Conservation (phyloP, 1,284 basidiomycete species). For the Inonotus obliquus region DNA sequence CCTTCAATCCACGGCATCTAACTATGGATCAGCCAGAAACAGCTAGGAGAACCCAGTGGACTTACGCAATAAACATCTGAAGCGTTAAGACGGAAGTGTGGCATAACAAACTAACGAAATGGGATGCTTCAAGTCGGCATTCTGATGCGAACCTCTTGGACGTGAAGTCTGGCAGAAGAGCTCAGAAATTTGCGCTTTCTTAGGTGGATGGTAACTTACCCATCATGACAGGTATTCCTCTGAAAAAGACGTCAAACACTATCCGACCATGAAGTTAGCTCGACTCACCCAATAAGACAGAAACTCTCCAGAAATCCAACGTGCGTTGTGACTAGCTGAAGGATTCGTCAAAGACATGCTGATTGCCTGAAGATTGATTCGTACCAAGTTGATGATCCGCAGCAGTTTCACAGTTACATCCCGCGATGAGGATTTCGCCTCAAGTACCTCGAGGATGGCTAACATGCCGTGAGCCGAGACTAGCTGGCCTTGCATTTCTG, state of each 20-base stretch:
- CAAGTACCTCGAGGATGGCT: conserved; percentile 89
- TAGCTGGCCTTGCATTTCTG: conserved; percentile 88
- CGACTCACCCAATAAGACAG: conserved; percentile 80
- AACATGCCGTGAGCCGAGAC: conserved; percentile 93
- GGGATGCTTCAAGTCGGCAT: conserved; percentile 91
- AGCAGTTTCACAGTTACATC: conserved; percentile 83
- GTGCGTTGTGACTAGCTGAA: conserved; percentile 82
- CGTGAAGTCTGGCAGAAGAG: conserved; percentile 61
- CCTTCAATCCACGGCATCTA: conserved; percentile 90
- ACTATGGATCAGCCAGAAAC: conserved; percentile 13
- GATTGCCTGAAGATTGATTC: conserved; percentile 22
- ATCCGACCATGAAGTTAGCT: neutral
- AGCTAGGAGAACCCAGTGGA: conserved; percentile 21
- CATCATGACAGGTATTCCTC: conserved; percentile 91
- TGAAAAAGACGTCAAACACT: conserved; percentile 26
- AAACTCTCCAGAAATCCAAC: conserved; percentile 90
- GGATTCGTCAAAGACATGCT: conserved; percentile 1
- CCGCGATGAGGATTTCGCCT: conserved; percentile 69
- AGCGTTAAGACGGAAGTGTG: conserved; percentile 90
- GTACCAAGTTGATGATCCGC: conserved; percentile 85
- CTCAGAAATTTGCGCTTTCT: conserved; percentile 15
- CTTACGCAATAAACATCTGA: conserved; percentile 96
- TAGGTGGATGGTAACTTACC: conserved; percentile 39
- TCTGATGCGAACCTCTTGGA: conserved; percentile 93
- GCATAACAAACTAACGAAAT: conserved; percentile 89